phyloP scores from a whole-genome alignment of 148 eudicot genomes.

The Tetragonia tetragonoides region DNA sequence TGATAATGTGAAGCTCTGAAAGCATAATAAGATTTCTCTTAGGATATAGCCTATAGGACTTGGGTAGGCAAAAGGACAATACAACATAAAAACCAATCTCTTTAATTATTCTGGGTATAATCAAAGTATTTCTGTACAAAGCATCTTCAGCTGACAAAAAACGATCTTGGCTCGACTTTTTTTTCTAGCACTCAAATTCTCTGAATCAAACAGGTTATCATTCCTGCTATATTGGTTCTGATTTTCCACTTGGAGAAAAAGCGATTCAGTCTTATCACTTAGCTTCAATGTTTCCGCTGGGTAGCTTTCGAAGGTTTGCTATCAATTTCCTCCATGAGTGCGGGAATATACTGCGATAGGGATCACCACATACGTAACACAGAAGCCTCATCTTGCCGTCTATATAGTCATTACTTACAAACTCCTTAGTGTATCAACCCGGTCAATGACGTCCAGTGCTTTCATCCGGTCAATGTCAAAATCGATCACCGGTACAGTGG shows the following conservation, averaged over 20 bases:
- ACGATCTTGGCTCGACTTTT: conserved; percentile 5
- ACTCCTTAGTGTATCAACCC: conserved; percentile 65
- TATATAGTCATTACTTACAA: conserved; percentile 18
- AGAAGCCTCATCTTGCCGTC: not conserved
- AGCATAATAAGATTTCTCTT: no score
- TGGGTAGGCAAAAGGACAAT: no score
- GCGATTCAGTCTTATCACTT: not conserved
- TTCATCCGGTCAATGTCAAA: conserved; percentile 74
- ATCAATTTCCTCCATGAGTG: not conserved
- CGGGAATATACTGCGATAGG: not conserved
- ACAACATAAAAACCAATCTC: conserved; percentile 1
- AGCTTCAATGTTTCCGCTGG: not conserved
- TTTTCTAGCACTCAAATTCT: conserved; percentile 11
- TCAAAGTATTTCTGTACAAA: conserved; percentile 25
- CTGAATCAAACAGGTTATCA: conserved; percentile 9
- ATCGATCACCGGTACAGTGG: conserved; percentile 70
- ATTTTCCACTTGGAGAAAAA: not conserved
- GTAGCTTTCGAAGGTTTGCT: not conserved
- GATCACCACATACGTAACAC: not conserved
- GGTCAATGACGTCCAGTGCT: conserved; percentile 90
- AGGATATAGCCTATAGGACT: no score
- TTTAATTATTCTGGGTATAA: conserved; percentile 24
- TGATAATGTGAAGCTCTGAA: no score
- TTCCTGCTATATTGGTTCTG: not conserved
- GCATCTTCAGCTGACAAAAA: conserved; percentile 23